phyloP scores from a whole-genome alignment of 495 filamentous ascomycete species.

The Poronia punctata region DNA sequence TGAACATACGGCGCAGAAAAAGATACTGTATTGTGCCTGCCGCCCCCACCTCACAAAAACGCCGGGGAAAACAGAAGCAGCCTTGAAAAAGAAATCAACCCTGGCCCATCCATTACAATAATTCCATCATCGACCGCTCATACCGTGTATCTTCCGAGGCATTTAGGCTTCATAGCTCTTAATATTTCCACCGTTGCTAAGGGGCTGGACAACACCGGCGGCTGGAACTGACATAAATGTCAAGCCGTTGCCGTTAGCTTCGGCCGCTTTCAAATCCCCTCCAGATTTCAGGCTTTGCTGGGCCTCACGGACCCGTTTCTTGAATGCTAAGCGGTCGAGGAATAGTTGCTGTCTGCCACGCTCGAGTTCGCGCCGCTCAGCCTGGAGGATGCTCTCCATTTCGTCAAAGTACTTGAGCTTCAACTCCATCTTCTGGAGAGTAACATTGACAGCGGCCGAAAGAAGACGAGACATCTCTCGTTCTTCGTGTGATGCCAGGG shows the following conservation, averaged over 20 bases:
- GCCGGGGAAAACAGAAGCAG: too few species aligned
- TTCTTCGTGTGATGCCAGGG: slow-evolving; percentile 89
- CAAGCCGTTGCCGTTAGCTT: slow-evolving; percentile 49
- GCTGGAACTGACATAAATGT: slow-evolving; percentile 51
- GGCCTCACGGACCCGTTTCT: slow-evolving; percentile 74
- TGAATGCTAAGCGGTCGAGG: slow-evolving; percentile 82
- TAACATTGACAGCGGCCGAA: slow-evolving; percentile 76
- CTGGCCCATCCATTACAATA: too few species aligned
- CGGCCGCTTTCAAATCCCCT: slow-evolving; percentile 46
- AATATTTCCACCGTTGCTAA: slow-evolving; percentile 54
- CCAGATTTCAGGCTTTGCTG: slow-evolving; percentile 68
- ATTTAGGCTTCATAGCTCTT: slow-evolving; percentile 45
- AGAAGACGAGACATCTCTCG: slow-evolving; percentile 91
- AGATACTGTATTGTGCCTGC: too few species aligned
- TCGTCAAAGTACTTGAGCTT: slow-evolving; percentile 92
- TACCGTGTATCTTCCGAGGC: too few species aligned
- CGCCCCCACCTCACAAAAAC: too few species aligned
- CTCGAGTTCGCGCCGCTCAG: slow-evolving; percentile 88
- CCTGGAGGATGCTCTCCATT: slow-evolving; percentile 84
- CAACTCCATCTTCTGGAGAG: slow-evolving; percentile 73
- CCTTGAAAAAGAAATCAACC: too few species aligned
- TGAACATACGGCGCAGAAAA: too few species aligned
- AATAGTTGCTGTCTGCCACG: slow-evolving; percentile 86
- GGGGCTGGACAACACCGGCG: slow-evolving; percentile 49
- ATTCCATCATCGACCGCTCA: too few species aligned